phyloP scores from a whole-genome alignment of 495 filamentous ascomycete genomes.

The Penicillium fimorum region DNA sequence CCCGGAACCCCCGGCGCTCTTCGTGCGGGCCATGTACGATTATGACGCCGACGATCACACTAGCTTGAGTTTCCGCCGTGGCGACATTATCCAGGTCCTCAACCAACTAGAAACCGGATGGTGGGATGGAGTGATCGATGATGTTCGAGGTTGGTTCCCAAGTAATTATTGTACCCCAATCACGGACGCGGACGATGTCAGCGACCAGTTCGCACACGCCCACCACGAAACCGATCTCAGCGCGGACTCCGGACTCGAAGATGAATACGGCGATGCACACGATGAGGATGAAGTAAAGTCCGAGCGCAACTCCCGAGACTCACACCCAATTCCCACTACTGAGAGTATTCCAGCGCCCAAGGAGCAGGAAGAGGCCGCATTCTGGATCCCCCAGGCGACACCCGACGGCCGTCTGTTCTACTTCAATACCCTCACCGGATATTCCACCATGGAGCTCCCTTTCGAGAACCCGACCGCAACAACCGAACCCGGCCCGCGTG shows the following conservation, averaged over 20 bases:
- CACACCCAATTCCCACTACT: constrained; percentile 60
- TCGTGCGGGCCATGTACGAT: constrained; percentile 94
- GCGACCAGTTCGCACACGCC: constrained; percentile 33
- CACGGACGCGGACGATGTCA: constrained; percentile 64
- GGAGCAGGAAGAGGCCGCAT: constrained; percentile 85
- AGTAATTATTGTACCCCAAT: constrained; percentile 96
- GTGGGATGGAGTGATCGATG: constrained; percentile 95
- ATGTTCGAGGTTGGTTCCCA: constrained; percentile 94
- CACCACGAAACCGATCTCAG: constrained; percentile 56
- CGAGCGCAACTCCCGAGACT: constrained; percentile 54
- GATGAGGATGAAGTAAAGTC: constrained; percentile 65
- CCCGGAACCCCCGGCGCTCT: constrained; percentile 73
- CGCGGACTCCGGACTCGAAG: constrained; percentile 55
- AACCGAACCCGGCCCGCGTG: constrained; percentile 79
- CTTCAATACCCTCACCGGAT: constrained; percentile 94
- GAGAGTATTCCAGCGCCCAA: constrained; percentile 60
- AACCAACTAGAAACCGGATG: constrained; percentile 97
- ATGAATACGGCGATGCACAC: constrained; percentile 68
- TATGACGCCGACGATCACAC: constrained; percentile 96
- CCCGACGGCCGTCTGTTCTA: constrained; percentile 93
- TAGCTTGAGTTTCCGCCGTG: constrained; percentile 91
- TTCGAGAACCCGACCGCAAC: constrained; percentile 81
- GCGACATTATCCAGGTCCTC: constrained; percentile 95
- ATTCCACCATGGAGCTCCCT: constrained; percentile 88
- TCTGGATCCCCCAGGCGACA: constrained; percentile 98